A percentile compares a stretch with the other conserved stretches of the same genome.
These are phyloP conservation scores for Hymenoscyphus salicellus DNA, from an alignment of 2,329 filamentous ascomycete species.

Conservation along the genomic window DNA sequence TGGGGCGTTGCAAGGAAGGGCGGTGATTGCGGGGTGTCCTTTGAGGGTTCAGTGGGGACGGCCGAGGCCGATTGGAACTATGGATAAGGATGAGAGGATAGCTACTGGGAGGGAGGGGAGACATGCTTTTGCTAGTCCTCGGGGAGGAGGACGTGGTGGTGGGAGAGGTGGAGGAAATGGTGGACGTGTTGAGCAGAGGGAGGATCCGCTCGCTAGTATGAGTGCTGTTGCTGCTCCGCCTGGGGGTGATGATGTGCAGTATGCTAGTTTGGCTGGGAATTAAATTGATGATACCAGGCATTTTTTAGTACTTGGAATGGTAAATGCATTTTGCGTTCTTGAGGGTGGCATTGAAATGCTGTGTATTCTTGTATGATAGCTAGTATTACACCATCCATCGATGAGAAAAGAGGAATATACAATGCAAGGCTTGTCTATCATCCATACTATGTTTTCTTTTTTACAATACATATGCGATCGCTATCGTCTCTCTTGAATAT, in stretches of 20 bases:
- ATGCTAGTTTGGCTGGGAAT: constrained; percentile 81
- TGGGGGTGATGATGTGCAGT: constrained; percentile 72
- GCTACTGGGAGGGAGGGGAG: constrained; percentile 78
- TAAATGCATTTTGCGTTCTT: constrained; percentile 30
- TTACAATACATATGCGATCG: constrained; percentile 1
- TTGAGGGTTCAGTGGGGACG: constrained; percentile 88
- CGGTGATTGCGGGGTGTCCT: constrained; percentile 87
- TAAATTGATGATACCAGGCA: constrained; percentile 57
- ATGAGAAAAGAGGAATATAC: not conserved
- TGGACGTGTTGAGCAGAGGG: constrained; percentile 27
- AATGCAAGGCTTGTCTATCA: not conserved
- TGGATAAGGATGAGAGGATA: constrained; percentile 81
- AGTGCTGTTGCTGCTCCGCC: constrained; percentile 70
- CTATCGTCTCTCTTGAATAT: not conserved
- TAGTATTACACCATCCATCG: not conserved
- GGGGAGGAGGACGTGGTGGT: constrained; percentile 37
- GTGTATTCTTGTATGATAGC: constrained; percentile 2
- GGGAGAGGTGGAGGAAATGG: constrained; percentile 30
- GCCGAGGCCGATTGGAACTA: constrained; percentile 84
- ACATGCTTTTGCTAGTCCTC: constrained; percentile 51
- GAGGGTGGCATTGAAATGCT: not conserved
- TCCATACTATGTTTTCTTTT: not conserved
- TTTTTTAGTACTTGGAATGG: constrained; percentile 2
- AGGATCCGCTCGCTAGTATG: constrained; percentile 35
- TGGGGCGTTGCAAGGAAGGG: constrained; percentile 78